Conservation (phyloP, 169 alveolate species). For the Perkinsus marinus region DNA sequence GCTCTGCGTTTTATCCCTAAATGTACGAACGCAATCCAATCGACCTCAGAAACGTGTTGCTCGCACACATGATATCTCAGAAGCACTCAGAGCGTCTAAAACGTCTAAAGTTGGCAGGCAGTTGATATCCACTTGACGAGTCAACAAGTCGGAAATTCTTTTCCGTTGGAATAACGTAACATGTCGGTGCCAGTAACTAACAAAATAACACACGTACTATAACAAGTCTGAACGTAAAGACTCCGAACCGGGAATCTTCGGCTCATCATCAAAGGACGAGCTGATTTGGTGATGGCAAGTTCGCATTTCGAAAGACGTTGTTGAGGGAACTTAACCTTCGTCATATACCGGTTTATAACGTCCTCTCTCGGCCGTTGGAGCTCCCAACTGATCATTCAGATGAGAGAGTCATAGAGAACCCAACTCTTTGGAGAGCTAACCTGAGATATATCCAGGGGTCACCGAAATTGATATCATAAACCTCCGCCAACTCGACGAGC, state of each 20-base stretch:
- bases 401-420: not conserved
- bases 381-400: not conserved
- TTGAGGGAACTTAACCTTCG: not conserved
- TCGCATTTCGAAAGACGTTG: not conserved
- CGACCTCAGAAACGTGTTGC: not conserved
- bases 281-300: not conserved
- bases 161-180: not conserved
- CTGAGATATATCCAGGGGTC: not conserved
- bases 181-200: not conserved
- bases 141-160: not conserved
- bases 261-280: not conserved
- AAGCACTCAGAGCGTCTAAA: not conserved
- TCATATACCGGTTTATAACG: not conserved
- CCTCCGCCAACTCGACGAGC: not conserved
- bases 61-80: not conserved
- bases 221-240: not conserved
- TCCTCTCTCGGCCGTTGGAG: not conserved
- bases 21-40: too few species aligned
- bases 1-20: too few species aligned
- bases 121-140: not conserved
- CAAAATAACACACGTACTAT: too few species aligned
- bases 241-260: not conserved
- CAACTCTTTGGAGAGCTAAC: not conserved
- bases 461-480: not conserved
- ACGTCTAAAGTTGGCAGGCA: not conserved